Percentiles rank a stretch among this genome's conserved stretches.
phyloP scores from a whole-genome alignment of 2,329 filamentous ascomycete genomes.

The Pyrenochaeta sp. region DNA sequence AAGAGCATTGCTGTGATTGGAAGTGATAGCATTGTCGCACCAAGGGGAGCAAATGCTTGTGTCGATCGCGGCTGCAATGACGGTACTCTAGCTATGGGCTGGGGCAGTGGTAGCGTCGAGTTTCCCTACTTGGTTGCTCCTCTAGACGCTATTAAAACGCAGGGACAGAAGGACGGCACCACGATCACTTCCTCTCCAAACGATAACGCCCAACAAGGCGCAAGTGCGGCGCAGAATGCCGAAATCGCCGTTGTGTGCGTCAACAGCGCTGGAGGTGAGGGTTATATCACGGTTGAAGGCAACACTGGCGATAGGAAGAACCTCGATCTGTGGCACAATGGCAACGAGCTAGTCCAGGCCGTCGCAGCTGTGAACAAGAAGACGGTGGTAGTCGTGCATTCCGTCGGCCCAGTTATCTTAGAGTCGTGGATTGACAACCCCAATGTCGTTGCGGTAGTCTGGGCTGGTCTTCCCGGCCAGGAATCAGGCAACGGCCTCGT shows the following conservation, averaged over 20 bases:
- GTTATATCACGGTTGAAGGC: constrained; percentile 57
- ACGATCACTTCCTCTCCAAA: constrained; percentile 50
- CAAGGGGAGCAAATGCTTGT: constrained; percentile 81
- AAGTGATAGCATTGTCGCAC: constrained; percentile 80
- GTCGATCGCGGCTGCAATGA: constrained; percentile 69
- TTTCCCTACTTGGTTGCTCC: constrained; percentile 56
- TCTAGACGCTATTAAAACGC: constrained; percentile 52
- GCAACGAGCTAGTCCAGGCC: constrained; percentile 52
- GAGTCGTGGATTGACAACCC: constrained; percentile 48
- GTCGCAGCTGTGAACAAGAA: constrained; percentile 49
- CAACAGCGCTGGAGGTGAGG: constrained; percentile 59
- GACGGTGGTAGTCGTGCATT: constrained; percentile 51
- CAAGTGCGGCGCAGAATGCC: constrained; percentile 48
- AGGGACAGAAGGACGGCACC: constrained; percentile 49
- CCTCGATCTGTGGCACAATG: constrained; percentile 57
- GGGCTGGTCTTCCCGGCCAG: constrained; percentile 49
- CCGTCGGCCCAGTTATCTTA: constrained; percentile 48
- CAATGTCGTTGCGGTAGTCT: constrained; percentile 51
- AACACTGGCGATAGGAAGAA: constrained; percentile 59
- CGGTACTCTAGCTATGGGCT: constrained; percentile 73
- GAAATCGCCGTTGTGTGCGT: constrained; percentile 58
- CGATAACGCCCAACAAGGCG: constrained; percentile 48
- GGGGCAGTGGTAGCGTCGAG: constrained; percentile 67
- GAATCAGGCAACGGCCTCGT: constrained; percentile 57
- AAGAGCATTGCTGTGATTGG: constrained; percentile 74